Base-by-base conservation (phyloP, 1,139 yeast species). In the Spathaspora sp. region DNA sequence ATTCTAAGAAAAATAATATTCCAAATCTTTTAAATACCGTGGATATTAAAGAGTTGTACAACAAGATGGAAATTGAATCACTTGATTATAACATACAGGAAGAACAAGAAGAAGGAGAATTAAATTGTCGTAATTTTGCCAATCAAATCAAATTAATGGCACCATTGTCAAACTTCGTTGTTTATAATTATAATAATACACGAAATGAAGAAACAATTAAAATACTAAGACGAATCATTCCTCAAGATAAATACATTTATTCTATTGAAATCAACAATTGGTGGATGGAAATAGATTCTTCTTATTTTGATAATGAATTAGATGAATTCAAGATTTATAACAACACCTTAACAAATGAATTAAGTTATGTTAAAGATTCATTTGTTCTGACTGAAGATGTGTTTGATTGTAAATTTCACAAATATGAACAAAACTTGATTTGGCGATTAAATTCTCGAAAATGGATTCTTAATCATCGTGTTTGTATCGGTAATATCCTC, bases 381-480 rank as follows among this genome's bases (percentile, higher is more conserved):
- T 38, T 29, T 18, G 11, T 37, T 7, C 41, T 24, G 18, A 33
- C 16, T 20, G 39, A 45, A 2, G 43, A 44, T 11, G 15, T 43
- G 15, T 46, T 38, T 43, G 23, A 36, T 4, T 61, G 65, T 41
- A 59, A 64, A 41, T 53, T 67, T 34, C 59, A 67, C 41, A 59
- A 61, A 43, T 61, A 65, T 57, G 76, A 72, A 52, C 76, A 72
- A 49, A 65, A 68, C 41, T 54, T 70, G 40, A 60, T 70, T 38
- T 68, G 74, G 73, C 64, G 60, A 49, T 56, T 65, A 44, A 65
- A 70, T 50, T 61, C 67, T 27, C 59, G 62, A 63, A 64, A 60
- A 47, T 60, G 68, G 64, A 51, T 65, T 5, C 61, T 63, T 42
- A 56, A 52, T 24, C 49, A 59, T 7, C 57, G 61, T 36, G 52